phyloP scores from a whole-genome alignment of 2,329 filamentous ascomycete species.

The Coccinonectria pachysandricola region DNA sequence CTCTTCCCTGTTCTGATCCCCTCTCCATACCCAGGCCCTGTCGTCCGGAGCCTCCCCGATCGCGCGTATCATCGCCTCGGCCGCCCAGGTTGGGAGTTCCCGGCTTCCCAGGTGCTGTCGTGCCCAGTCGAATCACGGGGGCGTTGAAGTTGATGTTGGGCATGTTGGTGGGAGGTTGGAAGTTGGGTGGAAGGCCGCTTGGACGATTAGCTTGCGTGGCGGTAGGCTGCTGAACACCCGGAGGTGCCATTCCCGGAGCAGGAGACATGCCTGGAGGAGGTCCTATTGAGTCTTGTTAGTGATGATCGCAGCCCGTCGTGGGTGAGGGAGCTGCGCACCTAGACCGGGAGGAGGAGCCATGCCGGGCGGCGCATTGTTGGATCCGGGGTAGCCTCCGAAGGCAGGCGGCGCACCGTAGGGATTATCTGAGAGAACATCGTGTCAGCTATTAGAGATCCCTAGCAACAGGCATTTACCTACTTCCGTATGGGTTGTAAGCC shows the following conservation, averaged over 20 bases:
- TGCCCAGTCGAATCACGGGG: conserved; percentile 87
- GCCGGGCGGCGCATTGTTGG: conserved; percentile 45
- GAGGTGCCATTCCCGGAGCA: conserved; percentile 69
- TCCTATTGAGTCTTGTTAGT: conserved; percentile 33
- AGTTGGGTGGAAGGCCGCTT: conserved; percentile 69
- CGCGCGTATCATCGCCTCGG: conserved; percentile 30
- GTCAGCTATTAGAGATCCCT: conserved; percentile 3
- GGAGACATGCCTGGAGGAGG: conserved; percentile 71
- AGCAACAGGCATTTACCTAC: conserved; percentile 21
- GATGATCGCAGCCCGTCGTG: conserved; percentile 1
- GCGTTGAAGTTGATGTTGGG: conserved; percentile 98
- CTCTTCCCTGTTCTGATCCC: conserved; percentile 55
- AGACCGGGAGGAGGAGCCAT: conserved; percentile 74
- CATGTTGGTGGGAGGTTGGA: conserved; percentile 83
- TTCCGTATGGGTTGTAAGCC: conserved; percentile 54
- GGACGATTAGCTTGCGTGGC: conserved; percentile 68
- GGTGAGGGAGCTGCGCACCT: conserved; percentile 45
- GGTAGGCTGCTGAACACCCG: conserved; percentile 67
- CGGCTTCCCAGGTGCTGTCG: conserved; percentile 59
- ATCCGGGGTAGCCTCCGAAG: conserved; percentile 60
- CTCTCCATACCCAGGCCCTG: conserved; percentile 51
- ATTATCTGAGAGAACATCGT: conserved; percentile 22
- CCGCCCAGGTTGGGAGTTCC: conserved; percentile 28
- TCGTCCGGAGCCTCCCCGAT: conserved; percentile 27
- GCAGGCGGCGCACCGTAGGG: conserved; percentile 67